These are phyloP conservation scores for Apiotrichum mycotoxinovorans DNA, from an alignment of 1,284 basidiomycete genomes.

Conservation along the genomic window DNA sequence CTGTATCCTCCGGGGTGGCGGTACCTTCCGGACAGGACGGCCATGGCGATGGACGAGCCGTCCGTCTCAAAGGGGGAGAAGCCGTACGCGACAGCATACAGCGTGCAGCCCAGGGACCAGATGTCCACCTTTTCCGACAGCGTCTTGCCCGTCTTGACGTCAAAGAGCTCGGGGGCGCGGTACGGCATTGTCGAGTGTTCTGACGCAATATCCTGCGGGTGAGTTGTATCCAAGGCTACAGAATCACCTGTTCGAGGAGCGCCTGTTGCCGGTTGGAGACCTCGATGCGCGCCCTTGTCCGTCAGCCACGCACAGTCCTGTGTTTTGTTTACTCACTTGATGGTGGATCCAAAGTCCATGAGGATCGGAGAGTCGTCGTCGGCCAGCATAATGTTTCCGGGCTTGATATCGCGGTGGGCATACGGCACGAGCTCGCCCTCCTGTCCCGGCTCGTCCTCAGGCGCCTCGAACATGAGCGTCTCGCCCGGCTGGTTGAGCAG, in stretches of 20 bases:
- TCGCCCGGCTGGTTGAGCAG: slow-evolving; percentile 26
- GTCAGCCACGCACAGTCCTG: neutral
- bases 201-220: slow-evolving; percentile 76
- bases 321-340: slow-evolving; percentile 35
- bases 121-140: slow-evolving; percentile 95
- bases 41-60: slow-evolving; percentile 92
- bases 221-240: neutral
- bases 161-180: slow-evolving; percentile 89
- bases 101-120: slow-evolving; percentile 89
- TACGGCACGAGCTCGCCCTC: slow-evolving; percentile 67
- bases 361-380: slow-evolving; percentile 88
- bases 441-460: slow-evolving; percentile 58
- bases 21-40: slow-evolving; percentile 84
- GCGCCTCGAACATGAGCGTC: slow-evolving; percentile 62
- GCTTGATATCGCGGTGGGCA: slow-evolving; percentile 95
- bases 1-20: slow-evolving; percentile 69
- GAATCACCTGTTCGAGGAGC: slow-evolving; percentile 68
- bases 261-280: slow-evolving; percentile 75
- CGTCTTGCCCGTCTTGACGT: slow-evolving; percentile 80
- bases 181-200: slow-evolving; percentile 97
- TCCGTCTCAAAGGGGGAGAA: slow-evolving; percentile 89
- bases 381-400: slow-evolving; percentile 93
- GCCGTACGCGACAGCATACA: slow-evolving; percentile 86
- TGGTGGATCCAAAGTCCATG: slow-evolving; percentile 93
- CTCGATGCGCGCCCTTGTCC: slow-evolving; percentile 43